Conservation (phyloP, 2,329 filamentous ascomycete genomes). For the Scorias spongiosa region DNA sequence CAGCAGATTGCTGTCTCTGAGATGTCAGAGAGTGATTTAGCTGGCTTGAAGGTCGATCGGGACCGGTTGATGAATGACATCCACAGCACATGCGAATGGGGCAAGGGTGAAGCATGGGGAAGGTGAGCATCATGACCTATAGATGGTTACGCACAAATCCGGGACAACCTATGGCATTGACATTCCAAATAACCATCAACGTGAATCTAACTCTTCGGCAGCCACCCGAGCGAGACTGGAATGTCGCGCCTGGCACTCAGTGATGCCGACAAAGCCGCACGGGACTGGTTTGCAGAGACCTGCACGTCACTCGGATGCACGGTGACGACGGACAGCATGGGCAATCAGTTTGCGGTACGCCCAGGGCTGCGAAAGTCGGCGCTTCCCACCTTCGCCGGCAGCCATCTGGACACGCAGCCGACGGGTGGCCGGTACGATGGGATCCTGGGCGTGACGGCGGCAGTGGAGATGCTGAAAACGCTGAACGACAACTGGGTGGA, state of each 20-base stretch:
- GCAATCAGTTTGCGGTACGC: slow-evolving; percentile 63
- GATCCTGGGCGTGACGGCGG: slow-evolving; percentile 12
- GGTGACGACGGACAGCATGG: slow-evolving; percentile 57
- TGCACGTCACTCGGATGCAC: slow-evolving; percentile 49
- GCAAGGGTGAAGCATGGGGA: slow-evolving; percentile 51
- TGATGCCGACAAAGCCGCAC: slow-evolving; percentile 53
- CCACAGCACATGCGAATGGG: slow-evolving; percentile 53
- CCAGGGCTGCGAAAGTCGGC: slow-evolving; percentile 43
- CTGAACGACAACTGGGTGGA: slow-evolving; percentile 51
- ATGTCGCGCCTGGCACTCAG: slow-evolving; percentile 63
- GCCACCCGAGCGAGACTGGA: slow-evolving; percentile 48
- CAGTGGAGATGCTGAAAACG: slow-evolving; percentile 22
- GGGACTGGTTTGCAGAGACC: slow-evolving; percentile 60
- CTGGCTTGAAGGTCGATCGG: slow-evolving; percentile 41
- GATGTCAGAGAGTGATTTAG: slow-evolving; percentile 37
- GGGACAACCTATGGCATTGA: slow-evolving; percentile 2
- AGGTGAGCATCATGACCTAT: slow-evolving; percentile 32
- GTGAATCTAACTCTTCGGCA: slow-evolving; percentile 9
- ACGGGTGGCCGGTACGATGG: slow-evolving; percentile 15
- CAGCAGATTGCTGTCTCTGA: slow-evolving; percentile 26
- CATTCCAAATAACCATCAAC: slow-evolving; percentile 5
- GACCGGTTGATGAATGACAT: slow-evolving; percentile 47
- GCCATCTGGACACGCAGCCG: slow-evolving; percentile 38
- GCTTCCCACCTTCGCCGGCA: slow-evolving; percentile 53
- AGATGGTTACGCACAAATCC: slow-evolving; percentile 3